These are phyloP conservation scores for Sequoia sempervirens DNA, from an alignment of 75 land plant genomes.

Conservation along the genomic window DNA sequence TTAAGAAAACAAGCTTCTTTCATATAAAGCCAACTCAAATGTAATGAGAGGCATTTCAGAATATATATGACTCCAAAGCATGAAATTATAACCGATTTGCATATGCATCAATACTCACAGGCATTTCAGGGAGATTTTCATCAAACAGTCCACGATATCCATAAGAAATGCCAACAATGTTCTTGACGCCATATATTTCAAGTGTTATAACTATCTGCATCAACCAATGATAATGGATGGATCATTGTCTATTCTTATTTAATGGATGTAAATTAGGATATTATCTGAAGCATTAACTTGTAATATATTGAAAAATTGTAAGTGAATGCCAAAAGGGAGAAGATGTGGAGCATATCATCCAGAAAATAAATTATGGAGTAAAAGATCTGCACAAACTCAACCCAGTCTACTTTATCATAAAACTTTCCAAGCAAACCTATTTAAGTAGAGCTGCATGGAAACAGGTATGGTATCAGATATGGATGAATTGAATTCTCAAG, in stretches of 20 bases:
- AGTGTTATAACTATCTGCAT: conserved; percentile 88
- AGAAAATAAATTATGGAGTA: neutral
- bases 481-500: too few species aligned
- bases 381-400: neutral
- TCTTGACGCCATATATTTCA: conserved; percentile 86
- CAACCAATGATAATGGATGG: neutral
- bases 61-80: neutral
- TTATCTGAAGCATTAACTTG: neutral
- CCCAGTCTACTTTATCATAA: neutral
- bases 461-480: too few species aligned
- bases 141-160: conserved; percentile 86
- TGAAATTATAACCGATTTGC: neutral
- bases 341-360: neutral
- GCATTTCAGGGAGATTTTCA: conserved; percentile 44
- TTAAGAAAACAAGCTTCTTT: neutral
- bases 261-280: neutral
- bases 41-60: neutral
- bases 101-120: conserved; percentile 25
- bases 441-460: too few species aligned
- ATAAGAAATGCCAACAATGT: conserved; percentile 76
- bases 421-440: neutral
- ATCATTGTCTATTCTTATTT: neutral
- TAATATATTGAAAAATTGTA: neutral
- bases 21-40: neutral
- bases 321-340: neutral